Base-by-base conservation (phyloP, 2,329 filamentous ascomycete genomes). In the Aulographum hederae region DNA sequence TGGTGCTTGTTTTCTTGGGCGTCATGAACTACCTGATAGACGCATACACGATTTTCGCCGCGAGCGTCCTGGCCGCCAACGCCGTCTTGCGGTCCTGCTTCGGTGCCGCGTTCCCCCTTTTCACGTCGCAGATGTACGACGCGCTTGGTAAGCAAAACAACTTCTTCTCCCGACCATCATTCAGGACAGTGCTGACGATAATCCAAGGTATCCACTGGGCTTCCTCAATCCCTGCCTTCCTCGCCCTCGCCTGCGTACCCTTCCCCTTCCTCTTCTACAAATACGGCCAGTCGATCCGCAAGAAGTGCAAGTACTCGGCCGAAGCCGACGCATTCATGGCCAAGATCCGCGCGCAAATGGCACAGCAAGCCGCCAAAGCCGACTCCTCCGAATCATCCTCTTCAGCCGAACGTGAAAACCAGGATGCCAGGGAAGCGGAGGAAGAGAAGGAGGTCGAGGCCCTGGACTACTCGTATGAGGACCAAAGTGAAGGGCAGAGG, bases 171-270 rank as follows among this genome's bases (percentile, higher is more conserved):
- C 42, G 34, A 18, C 33, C 32, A 5, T n/a, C n/a, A n/a, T n/a
- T n/a, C n/a, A n/a, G n/a, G n/a, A n/a, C n/a, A n/a, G n/a, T n/a
- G n/a, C n/a, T n/a, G n/a, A n/a, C n/a, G n/a, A n/a, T n/a, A n/a
- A n/a, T n/a, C n/a, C n/a, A n/a, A n/a, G 76, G 78, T 30, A 73
- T 78, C 34, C 76, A 84, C 54, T 85, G 78, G 79, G 79, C 76
- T 1, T 71, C 65, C 20, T 71, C 69, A 0, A 57, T 86, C 11
- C 78, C 78, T 0, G 80, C 72, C 1, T 85, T 86, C 54, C 58
- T 86, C 3, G 69, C 77, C 0, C 49, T 84, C 3, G 65, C 63
- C 8, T 84, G 78, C 50, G 58, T 81, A 13, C 77, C 79, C 0
- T 75, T 79, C 44, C 78, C 79, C 0, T 76, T 78, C 50, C 49